Percentiles rank a stretch among this genome's conserved stretches.
Conservation (phyloP, 495 filamentous ascomycete genomes). For the Sphaerosporella brunnea region DNA sequence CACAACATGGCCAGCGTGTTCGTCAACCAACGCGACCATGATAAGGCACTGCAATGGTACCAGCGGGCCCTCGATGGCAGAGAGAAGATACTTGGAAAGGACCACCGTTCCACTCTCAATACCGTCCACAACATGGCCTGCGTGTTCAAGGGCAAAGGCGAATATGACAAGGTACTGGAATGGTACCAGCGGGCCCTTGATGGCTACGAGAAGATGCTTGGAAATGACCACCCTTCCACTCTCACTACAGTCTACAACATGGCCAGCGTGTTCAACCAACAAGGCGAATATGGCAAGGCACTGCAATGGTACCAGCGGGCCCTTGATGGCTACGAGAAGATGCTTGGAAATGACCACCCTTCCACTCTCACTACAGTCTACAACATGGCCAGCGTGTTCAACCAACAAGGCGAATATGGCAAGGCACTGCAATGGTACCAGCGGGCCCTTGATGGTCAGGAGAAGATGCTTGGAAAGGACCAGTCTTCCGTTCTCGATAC, state of each 20-base stretch:
- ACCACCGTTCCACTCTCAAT: constrained; percentile 15
- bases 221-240: constrained; percentile 15
- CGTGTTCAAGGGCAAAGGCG: constrained; percentile 9
- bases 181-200: constrained; percentile 13
- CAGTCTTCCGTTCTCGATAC: no score
- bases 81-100: constrained; percentile 14
- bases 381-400: no score
- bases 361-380: no score
- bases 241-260: constrained; percentile 12
- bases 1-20: constrained; percentile 9
- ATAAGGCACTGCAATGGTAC: constrained; percentile 8
- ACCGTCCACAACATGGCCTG: constrained; percentile 9
- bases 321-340: constrained; percentile 9
- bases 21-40: not conserved
- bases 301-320: not conserved
- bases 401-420: no score
- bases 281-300: not conserved
- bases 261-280: not conserved
- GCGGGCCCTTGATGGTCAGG: no score
- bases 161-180: constrained; percentile 19
- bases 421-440: no score
- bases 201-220: constrained; percentile 10
- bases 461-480: no score
- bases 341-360: constrained; percentile 11
- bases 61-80: constrained; percentile 7